Conservation (phyloP, 208 protist genomes). For the Crithidia thermophila region DNA sequence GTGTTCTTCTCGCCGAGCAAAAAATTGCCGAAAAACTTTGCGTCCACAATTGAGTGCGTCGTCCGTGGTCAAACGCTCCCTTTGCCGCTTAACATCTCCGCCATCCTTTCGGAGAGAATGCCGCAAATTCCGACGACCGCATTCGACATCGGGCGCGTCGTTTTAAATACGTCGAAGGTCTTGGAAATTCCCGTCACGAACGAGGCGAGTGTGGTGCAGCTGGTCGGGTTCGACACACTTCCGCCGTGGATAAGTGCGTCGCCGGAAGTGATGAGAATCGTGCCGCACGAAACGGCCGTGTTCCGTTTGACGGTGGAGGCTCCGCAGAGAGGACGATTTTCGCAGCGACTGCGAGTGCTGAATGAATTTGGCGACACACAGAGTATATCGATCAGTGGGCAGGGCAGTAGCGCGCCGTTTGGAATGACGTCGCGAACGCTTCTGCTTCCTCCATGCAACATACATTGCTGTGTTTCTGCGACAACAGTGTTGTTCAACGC, state of each 20-base stretch:
- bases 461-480: slow-evolving; percentile 28
- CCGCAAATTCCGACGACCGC: slow-evolving; percentile 9
- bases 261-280: slow-evolving; percentile 20
- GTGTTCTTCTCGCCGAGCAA: slow-evolving; percentile 37
- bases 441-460: slow-evolving; percentile 30
- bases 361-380: slow-evolving; percentile 39
- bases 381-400: slow-evolving; percentile 19
- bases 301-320: slow-evolving; percentile 28
- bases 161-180: slow-evolving; percentile 14
- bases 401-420: slow-evolving; percentile 14
- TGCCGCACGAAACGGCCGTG: slow-evolving; percentile 17
- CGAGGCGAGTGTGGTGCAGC: slow-evolving; percentile 26
- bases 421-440: slow-evolving; percentile 29
- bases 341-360: slow-evolving; percentile 24
- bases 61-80: slow-evolving; percentile 30
- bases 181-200: slow-evolving; percentile 30
- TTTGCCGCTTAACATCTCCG: slow-evolving; percentile 16
- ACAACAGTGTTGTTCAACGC: slow-evolving; percentile 39
- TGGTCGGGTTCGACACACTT: slow-evolving; percentile 30
- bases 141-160: slow-evolving; percentile 15
- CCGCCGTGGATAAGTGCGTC: slow-evolving; percentile 22
- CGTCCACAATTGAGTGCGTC: slow-evolving; percentile 21
- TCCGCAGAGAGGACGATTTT: slow-evolving; percentile 34
- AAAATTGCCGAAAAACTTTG: slow-evolving; percentile 23
- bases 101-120: slow-evolving; percentile 14